phyloP scores from a whole-genome alignment of 768 basidiomycete species.

The Pisolithus marmoratus region DNA sequence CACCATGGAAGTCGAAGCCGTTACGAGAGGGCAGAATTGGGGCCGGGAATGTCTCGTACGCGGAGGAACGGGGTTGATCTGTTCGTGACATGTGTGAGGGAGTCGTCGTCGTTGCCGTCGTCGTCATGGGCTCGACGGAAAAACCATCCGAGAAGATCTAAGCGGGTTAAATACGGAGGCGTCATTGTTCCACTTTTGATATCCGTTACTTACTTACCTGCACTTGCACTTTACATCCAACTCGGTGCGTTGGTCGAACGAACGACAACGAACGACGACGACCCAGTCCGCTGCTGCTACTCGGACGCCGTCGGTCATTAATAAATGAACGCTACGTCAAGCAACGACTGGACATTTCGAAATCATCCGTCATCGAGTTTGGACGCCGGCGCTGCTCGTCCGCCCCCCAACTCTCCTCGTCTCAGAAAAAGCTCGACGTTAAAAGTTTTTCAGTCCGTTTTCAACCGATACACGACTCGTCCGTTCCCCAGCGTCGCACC shows the following conservation, averaged over 20 bases:
- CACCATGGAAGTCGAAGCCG: constrained; percentile 72
- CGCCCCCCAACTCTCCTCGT: constrained; percentile 21
- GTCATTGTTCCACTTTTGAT: no score
- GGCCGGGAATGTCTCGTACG: constrained; percentile 49
- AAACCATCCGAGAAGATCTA: no score
- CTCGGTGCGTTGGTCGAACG: no score
- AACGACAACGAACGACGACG: no score
- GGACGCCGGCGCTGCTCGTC: constrained; percentile 38
- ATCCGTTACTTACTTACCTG: no score
- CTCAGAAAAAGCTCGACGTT: constrained; percentile 35
- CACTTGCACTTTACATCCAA: no score
- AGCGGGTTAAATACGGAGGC: no score
- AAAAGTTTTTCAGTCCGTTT: constrained; percentile 47
- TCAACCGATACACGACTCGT: constrained; percentile 39
- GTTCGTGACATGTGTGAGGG: background rate
- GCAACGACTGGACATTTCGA: no score
- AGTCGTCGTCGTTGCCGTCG: background rate
- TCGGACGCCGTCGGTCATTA: no score
- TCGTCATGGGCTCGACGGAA: no score
- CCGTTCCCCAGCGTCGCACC: constrained; percentile 42
- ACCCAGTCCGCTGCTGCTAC: no score
- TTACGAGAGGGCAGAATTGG: constrained; percentile 50
- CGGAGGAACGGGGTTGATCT: constrained; percentile 34
- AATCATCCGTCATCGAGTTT: constrained; percentile 24
- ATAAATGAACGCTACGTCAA: no score